Evolutionary conservation across 768 basidiomycete species (phyloP), one percentile per base, ranked within the genome.

Genomic region (Cytidiella melzeri): DNA sequence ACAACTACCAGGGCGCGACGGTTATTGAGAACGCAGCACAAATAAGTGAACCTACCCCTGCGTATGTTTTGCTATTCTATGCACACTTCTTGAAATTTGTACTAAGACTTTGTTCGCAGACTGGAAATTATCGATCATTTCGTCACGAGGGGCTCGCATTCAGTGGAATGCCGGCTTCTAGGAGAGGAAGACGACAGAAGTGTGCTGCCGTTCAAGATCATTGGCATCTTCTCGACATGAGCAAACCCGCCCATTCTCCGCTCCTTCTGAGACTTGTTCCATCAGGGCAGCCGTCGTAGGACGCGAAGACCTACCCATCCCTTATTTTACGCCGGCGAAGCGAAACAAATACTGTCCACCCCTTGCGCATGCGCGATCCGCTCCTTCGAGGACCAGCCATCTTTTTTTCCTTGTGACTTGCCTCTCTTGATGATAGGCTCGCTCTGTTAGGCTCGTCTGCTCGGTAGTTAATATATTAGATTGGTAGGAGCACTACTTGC

Each of bases 91-190:
- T 41, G 9, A 34, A 6, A 3, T 50, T 5, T 23, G 13, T 37
- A 38, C 30, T 25, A 21, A 15, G 41, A 47, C 23, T 45, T 12
- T 47, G 6, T 34, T 34, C 49, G 15, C 57, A 93, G 92, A 47
- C 70, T 97, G 54, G 75, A 77, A 53, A 75, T 94, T 45, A 98
- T 98, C 56, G 96, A 99, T 67, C 81, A 79, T 52, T 79, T 69
- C 53, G 96, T 99, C 25, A 64, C 82, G n/a, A 72, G 79, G 30
- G 95, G 96, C 2, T 87, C 90, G 38, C 96, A 99, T 66, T 98
- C 77, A 64, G 87, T 96, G 51, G 93, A 97, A 62, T 99, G 95
- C 65, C 69, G 84, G 64, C 67, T 96, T 38, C 58, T 87, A 58
- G 95, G 95, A 3, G 90, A 93, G 62, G 92, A 95, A 60, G 92